phyloP scores from a whole-genome alignment of 1,284 basidiomycete genomes.

The Boletus nobilissimus region DNA sequence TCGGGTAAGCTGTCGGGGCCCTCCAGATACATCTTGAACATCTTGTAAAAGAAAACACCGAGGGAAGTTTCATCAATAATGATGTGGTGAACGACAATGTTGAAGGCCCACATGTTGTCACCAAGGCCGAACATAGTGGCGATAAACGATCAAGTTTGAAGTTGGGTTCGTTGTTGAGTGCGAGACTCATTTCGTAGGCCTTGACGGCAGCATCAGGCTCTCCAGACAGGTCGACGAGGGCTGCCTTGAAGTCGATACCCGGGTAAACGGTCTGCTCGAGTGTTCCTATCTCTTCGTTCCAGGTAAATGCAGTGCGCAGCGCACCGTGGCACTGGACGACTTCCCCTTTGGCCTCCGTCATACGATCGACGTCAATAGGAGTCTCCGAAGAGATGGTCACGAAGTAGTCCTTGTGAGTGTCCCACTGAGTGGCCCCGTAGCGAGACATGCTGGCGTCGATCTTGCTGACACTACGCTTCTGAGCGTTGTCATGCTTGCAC shows the following conservation, averaged over 20 bases:
- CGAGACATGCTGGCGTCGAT: slow-evolving; percentile 41
- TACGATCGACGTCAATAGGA: slow-evolving; percentile 37
- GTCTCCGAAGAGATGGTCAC: slow-evolving; percentile 37
- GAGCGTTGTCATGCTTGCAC: slow-evolving; percentile 39
- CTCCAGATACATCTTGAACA: slow-evolving; percentile 41
- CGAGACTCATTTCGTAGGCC: slow-evolving; percentile 43
- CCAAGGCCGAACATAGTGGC: slow-evolving; percentile 42
- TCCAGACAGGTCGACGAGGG: slow-evolving; percentile 38
- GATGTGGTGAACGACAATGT: slow-evolving; percentile 41
- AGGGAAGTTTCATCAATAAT: slow-evolving; percentile 42
- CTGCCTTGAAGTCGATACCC: slow-evolving; percentile 30
- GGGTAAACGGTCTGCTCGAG: slow-evolving; percentile 43
- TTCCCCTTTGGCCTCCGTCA: slow-evolving; percentile 39
- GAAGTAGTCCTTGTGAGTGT: slow-evolving; percentile 43
- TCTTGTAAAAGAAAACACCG: slow-evolving; percentile 43
- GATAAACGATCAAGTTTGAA: slow-evolving; percentile 38
- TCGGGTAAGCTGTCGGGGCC: slow-evolving; percentile 38
- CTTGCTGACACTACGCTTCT: slow-evolving; percentile 33
- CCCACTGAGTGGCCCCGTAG: slow-evolving; percentile 45
- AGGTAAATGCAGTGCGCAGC: slow-evolving; percentile 40
- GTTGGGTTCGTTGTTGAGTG: slow-evolving; percentile 38
- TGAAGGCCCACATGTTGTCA: slow-evolving; percentile 39
- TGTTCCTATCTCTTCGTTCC: slow-evolving; percentile 42
- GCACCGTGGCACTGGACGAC: slow-evolving; percentile 42
- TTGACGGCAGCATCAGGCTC: slow-evolving; percentile 37